Evolutionary conservation across 305 asterid genomes (phyloP).

Genomic region (Galium porrigens): DNA sequence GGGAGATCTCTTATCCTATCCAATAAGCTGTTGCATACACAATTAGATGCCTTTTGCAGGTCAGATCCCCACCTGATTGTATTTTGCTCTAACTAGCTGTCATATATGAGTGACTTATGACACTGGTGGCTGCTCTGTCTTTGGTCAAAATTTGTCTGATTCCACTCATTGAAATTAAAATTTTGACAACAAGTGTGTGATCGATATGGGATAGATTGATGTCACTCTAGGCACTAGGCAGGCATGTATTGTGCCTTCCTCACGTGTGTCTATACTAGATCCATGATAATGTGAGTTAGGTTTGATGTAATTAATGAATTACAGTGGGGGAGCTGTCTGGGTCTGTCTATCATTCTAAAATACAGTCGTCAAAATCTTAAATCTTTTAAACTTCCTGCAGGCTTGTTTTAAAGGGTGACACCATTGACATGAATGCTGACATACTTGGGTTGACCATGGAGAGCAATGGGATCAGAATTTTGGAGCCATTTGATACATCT

Average conservation of each 20-base stretch:
- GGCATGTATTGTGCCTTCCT: not conserved
- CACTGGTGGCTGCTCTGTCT: not conserved
- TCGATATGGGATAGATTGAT: not conserved
- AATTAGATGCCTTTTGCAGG: conserved; percentile 90
- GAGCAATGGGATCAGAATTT: conserved; percentile 82
- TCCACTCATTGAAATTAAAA: not conserved
- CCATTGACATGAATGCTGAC: conserved; percentile 52
- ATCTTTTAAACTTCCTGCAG: conserved; percentile 35
- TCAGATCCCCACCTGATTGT: conserved; percentile 17
- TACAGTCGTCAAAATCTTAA: conserved; percentile 9
- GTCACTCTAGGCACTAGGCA: not conserved
- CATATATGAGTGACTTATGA: not conserved
- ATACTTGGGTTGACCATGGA: conserved; percentile 78
- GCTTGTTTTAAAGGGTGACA: conserved; percentile 59
- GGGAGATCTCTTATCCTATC: conserved; percentile 38
- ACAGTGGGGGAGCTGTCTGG: not conserved
- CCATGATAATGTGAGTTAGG: not conserved
- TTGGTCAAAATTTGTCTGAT: not conserved
- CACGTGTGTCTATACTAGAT: not conserved
- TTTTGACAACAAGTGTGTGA: not conserved
- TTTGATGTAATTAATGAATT: conserved; percentile 7
- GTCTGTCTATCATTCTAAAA: not conserved
- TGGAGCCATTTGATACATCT: conserved; percentile 89
- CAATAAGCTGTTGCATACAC: conserved; percentile 80
- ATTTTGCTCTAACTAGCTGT: conserved; percentile 8